Base-by-base conservation (phyloP, 257 asterid genomes). In the Misopates orontium region DNA sequence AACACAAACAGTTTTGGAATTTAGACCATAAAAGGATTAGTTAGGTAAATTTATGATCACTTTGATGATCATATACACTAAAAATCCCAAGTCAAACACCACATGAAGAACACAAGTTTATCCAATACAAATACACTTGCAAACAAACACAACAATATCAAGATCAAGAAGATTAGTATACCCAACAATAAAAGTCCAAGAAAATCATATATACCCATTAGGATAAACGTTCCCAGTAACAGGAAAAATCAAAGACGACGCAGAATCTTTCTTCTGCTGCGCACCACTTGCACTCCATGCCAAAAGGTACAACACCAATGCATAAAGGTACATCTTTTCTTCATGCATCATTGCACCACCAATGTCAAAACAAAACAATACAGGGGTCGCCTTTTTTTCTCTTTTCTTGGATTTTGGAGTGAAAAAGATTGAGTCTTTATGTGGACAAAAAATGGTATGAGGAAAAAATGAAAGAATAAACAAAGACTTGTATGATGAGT, bases 161-260 rank as follows among this genome's bases (percentile, higher is more conserved):
- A 21, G 8, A 47, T 39, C 8, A 45, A 48, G 21, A 57, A 23
- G 8, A 60, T n/a, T 49, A 62, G 64, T 3, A 52, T 36, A 42
- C 49, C 23, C 23, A 63, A 60, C 15, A 21, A 55, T 69, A 32
- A 65, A 58, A 65, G n/a, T 21, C 19, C 36, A 28, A 28, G 36
- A 49, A 28, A 13, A 49, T 14, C 60, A 58, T 0, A 15, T 72
- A 19, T 56, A 91, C 98, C 98, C 98, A 59, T 78, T 63, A 0
- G 98, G 98, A 84, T 87, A 91, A 70, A 89, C 96, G 75, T 87
- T 89, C 57, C 98, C 96, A 36, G 83, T 50, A 58, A 91, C 78
- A 5, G 95, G 96, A 57, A 89, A 84, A 71, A 89, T 25, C 62
- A 89, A 82, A 54, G 98, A 88, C 63, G 96, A 84, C 25, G 70